Conservation (phyloP, 2,329 filamentous ascomycete genomes). For the Cordyceps cateniannulata region DNA sequence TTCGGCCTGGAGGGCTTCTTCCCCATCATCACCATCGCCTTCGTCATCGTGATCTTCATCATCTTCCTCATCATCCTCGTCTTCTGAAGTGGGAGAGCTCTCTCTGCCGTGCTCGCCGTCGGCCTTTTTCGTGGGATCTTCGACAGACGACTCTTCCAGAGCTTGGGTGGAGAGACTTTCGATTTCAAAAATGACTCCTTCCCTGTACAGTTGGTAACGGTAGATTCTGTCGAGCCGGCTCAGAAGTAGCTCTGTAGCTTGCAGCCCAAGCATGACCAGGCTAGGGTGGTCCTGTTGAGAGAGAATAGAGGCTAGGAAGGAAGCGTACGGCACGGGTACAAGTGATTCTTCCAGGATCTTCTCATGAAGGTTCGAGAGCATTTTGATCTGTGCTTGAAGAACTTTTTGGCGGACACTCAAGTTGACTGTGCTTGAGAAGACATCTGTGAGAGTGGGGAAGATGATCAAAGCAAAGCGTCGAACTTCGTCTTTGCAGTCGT, state of each 20-base stretch:
- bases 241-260: conserved; percentile 83
- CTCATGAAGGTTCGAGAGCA: conserved; percentile 90
- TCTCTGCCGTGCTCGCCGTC: not conserved
- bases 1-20: conserved; percentile 29
- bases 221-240: conserved; percentile 82
- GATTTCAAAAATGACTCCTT: conserved; percentile 91
- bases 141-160: conserved; percentile 24
- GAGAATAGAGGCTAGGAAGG: conserved; percentile 88
- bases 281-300: conserved; percentile 91
- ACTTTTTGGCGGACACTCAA: conserved; percentile 92
- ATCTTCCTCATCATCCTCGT: conserved; percentile 15
- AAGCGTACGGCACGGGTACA: conserved; percentile 85
- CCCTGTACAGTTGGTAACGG: conserved; percentile 92
- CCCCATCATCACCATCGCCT: conserved; percentile 23
- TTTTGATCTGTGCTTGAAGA: conserved; percentile 90
- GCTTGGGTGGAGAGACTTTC: conserved; percentile 60
- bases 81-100: not conserved
- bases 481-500: conserved; percentile 78
- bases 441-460: conserved; percentile 90
- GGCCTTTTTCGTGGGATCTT: conserved; percentile 14
- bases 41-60: conserved; percentile 21
- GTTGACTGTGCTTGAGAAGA: conserved; percentile 96
- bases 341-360: conserved; percentile 79
- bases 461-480: conserved; percentile 89
- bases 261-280: conserved; percentile 78